phyloP scores from a whole-genome alignment of 352 stramenopile genomes.

The Aphanomyces euteiches region DNA sequence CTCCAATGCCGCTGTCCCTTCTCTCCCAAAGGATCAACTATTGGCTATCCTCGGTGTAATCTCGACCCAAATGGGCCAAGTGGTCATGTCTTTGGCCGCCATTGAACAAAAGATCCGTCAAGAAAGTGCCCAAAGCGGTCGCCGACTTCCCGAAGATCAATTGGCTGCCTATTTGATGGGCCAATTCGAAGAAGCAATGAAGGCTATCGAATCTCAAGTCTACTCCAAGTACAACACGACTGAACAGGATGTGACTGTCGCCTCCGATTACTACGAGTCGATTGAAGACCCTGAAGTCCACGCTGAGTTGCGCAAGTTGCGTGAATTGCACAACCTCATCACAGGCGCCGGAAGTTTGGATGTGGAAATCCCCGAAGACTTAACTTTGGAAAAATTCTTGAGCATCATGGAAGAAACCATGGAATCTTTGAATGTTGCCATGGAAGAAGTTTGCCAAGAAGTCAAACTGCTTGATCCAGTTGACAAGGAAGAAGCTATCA shows the following conservation, averaged over 20 bases:
- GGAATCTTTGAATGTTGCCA: constrained; percentile 85
- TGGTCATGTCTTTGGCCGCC: constrained; percentile 85
- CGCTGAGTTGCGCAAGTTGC: constrained; percentile 77
- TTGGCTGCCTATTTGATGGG: constrained; percentile 85
- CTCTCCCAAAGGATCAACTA: constrained; percentile 84
- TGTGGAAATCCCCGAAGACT: constrained; percentile 73
- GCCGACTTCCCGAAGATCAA: constrained; percentile 75
- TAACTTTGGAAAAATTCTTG: constrained; percentile 85
- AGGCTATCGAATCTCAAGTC: constrained; percentile 83
- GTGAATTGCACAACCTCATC: constrained; percentile 86
- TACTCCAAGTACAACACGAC: constrained; percentile 88
- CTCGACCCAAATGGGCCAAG: constrained; percentile 84
- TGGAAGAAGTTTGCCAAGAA: constrained; percentile 85
- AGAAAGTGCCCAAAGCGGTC: constrained; percentile 80
- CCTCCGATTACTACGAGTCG: constrained; percentile 86
- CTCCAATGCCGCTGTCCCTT: constrained; percentile 43
- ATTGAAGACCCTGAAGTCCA: constrained; percentile 83
- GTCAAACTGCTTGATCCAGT: constrained; percentile 84
- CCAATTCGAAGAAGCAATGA: constrained; percentile 88
- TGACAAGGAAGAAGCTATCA: constrained; percentile 88
- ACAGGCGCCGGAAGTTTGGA: constrained; percentile 75
- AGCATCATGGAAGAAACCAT: constrained; percentile 89
- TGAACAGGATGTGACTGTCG: constrained; percentile 81
- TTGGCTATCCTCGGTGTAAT: constrained; percentile 85
- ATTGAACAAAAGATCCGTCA: constrained; percentile 85